A percentile compares a stretch with the other conserved stretches of the same genome.
Evolutionary conservation across 2,329 filamentous ascomycete genomes (phyloP).

Genomic region (Chaetothyriales sp.): DNA sequence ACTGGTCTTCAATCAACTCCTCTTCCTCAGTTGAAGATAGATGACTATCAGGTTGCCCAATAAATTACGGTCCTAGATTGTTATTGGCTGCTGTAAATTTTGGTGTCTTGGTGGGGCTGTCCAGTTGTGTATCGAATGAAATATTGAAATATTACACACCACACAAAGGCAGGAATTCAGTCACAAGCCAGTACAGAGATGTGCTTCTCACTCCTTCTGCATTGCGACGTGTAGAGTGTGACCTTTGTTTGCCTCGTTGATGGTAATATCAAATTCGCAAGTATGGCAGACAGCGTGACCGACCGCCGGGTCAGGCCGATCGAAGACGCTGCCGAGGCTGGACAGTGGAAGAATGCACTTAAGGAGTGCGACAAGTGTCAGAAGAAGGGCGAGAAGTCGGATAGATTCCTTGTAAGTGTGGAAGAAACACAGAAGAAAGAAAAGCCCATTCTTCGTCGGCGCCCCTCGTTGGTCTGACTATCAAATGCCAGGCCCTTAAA

Average conservation of each 20-base stretch:
- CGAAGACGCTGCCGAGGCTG: slow-evolving; percentile 33
- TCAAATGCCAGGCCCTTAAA: slow-evolving; percentile 13
- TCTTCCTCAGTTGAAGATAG: too few species aligned
- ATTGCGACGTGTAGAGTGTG: neutral
- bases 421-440: neutral
- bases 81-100: too few species aligned
- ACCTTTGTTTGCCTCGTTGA: neutral
- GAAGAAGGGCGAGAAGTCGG: slow-evolving; percentile 38
- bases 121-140: neutral
- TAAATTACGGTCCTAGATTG: too few species aligned
- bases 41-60: too few species aligned
- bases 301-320: slow-evolving; percentile 32
- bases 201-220: neutral
- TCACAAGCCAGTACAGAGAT: neutral
- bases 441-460: neutral
- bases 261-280: neutral
- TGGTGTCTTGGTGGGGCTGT: neutral
- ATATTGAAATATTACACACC: neutral
- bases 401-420: slow-evolving; percentile 16
- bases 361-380: slow-evolving; percentile 37
- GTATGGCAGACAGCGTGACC: slow-evolving; percentile 16
- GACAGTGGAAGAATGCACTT: slow-evolving; percentile 35
- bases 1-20: too few species aligned
- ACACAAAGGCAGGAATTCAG: neutral
- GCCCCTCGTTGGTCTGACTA: neutral